phyloP scores from a whole-genome alignment of 2,329 filamentous ascomycete species.

The Aspergillus sojae region DNA sequence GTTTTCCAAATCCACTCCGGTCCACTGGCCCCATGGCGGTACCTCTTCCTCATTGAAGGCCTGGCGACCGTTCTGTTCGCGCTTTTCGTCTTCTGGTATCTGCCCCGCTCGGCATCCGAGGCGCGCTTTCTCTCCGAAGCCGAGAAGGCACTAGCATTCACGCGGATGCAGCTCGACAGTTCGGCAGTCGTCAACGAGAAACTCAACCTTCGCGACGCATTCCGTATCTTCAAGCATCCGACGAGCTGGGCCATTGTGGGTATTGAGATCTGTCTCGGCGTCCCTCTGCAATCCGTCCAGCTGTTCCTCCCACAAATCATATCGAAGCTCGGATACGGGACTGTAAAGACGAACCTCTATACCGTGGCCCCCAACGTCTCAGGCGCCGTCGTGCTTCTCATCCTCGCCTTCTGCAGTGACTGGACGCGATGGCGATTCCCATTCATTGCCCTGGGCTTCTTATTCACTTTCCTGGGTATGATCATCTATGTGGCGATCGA shows the following conservation, averaged over 20 bases:
- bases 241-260: slow-evolving; percentile 32
- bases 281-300: slow-evolving; percentile 31
- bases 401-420: slow-evolving; percentile 71
- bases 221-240: slow-evolving; percentile 31
- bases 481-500: slow-evolving; percentile 71
- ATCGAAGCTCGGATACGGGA: slow-evolving; percentile 46
- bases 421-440: slow-evolving; percentile 65
- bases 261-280: slow-evolving; percentile 33
- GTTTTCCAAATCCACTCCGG: slow-evolving; percentile 43
- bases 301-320: slow-evolving; percentile 37
- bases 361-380: slow-evolving; percentile 71
- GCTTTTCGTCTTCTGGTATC: slow-evolving; percentile 41
- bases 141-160: slow-evolving; percentile 41
- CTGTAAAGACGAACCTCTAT: slow-evolving; percentile 67
- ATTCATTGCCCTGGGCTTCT: slow-evolving; percentile 67
- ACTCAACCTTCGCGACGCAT: slow-evolving; percentile 31
- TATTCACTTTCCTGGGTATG: slow-evolving; percentile 72
- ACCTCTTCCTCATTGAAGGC: slow-evolving; percentile 52
- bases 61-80: slow-evolving; percentile 42
- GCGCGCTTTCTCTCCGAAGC: slow-evolving; percentile 43
- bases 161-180: slow-evolving; percentile 40
- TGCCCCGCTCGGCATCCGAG: slow-evolving; percentile 41
- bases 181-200: slow-evolving; percentile 35
- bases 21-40: slow-evolving; percentile 43
- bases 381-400: slow-evolving; percentile 69